Percentiles rank a stretch among this genome's conserved stretches.
These are phyloP conservation scores for Avena sativa DNA, from an alignment of 176 grass and related monocot species.

Conservation along the genomic window DNA sequence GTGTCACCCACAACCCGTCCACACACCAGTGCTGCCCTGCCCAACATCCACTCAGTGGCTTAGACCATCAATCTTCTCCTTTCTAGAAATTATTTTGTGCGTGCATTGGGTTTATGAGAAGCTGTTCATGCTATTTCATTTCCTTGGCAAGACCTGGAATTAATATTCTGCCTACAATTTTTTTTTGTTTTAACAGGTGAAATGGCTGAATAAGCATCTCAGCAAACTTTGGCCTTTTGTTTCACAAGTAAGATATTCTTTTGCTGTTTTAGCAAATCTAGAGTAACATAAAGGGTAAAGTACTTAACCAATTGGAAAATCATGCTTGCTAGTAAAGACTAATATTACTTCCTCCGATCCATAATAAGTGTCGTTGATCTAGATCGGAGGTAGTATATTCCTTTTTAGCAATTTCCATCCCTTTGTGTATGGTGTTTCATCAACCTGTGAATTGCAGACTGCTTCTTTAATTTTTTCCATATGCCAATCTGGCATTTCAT, in stretches of 20 bases:
- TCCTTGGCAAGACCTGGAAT: not conserved
- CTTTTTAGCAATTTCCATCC: constrained; percentile 12
- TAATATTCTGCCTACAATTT: constrained; percentile 27
- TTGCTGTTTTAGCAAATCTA: constrained; percentile 15
- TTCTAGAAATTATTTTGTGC: constrained; percentile 16
- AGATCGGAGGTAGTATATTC: not conserved
- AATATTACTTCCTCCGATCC: not conserved
- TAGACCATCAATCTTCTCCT: not conserved
- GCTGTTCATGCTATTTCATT: constrained; percentile 30
- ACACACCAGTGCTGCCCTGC: not conserved
- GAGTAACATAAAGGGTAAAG: constrained; percentile 18
- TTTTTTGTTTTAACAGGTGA: constrained; percentile 67
- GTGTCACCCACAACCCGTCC: not conserved
- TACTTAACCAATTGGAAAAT: constrained; percentile 24
- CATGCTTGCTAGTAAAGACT: not conserved
- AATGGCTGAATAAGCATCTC: constrained; percentile 97
- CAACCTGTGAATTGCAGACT: constrained; percentile 19
- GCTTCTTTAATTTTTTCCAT: not conserved
- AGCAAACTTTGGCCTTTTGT: constrained; percentile 94
- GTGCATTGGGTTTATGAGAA: constrained; percentile 9
- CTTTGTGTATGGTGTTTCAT: constrained; percentile 28
- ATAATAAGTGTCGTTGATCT: too few species aligned
- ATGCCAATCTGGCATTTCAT: constrained; percentile 28
- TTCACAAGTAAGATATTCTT: constrained; percentile 55
- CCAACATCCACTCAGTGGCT: constrained; percentile 1